phyloP scores from a whole-genome alignment of 2,329 filamentous ascomycete genomes.

The Raffaelea ambrosiae region DNA sequence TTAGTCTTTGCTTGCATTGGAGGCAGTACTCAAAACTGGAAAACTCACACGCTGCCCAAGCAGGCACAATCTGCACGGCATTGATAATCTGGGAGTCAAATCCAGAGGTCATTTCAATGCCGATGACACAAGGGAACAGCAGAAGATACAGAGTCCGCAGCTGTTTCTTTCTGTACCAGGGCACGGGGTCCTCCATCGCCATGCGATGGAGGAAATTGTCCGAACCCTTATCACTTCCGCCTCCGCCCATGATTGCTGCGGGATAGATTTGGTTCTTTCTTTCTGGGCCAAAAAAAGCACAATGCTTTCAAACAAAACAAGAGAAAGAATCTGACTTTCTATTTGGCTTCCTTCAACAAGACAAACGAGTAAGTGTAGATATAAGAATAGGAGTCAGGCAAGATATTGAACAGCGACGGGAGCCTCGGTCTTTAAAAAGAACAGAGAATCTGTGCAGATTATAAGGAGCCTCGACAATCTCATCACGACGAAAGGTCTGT shows the following conservation, averaged over 20 bases:
- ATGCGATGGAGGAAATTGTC: slow-evolving; percentile 28
- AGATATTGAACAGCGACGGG: background rate
- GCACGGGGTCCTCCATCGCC: slow-evolving; percentile 29
- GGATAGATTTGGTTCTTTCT: background rate
- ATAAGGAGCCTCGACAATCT: background rate
- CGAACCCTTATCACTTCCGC: background rate
- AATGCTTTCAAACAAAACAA: no score
- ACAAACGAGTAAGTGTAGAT: no score
- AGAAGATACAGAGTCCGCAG: slow-evolving; percentile 44
- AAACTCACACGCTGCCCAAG: slow-evolving; percentile 24
- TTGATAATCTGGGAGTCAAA: slow-evolving; percentile 40
- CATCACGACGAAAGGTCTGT: slow-evolving; percentile 1
- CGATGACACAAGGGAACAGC: slow-evolving; percentile 49
- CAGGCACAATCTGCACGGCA: slow-evolving; percentile 26
- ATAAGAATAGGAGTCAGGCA: no score
- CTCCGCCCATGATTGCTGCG: slow-evolving; percentile 8
- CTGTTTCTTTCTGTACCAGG: slow-evolving; percentile 50
- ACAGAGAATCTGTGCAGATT: background rate
- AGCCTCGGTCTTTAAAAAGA: no score
- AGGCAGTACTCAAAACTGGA: background rate
- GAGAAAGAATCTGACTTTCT: no score
- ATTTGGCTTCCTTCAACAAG: no score
- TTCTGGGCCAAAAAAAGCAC: background rate
- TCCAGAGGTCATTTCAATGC: slow-evolving; percentile 52
- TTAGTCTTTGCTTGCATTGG: background rate